phyloP scores from a whole-genome alignment of 805 yeast species.

The Ogataea parapolymorpha region DNA sequence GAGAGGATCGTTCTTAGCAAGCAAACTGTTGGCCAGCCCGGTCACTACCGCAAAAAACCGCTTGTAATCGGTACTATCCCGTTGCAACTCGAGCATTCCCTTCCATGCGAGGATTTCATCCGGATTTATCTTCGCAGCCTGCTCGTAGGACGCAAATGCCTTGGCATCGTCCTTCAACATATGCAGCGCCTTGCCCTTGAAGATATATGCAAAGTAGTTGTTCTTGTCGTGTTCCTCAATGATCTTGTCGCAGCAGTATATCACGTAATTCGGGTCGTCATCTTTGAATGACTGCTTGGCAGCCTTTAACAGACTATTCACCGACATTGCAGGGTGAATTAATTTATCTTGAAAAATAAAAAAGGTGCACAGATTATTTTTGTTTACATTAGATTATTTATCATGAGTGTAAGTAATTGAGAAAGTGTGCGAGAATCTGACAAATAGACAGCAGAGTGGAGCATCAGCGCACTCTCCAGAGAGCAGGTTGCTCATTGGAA shows the following conservation, averaged over 20 bases:
- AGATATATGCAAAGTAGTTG: constrained; percentile 64
- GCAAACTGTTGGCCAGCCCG: constrained; percentile 40
- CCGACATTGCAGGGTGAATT: constrained; percentile 9
- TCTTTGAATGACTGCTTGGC: constrained; percentile 51
- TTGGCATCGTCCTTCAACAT: constrained; percentile 35
- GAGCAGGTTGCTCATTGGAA: constrained; percentile 64
- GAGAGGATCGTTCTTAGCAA: constrained; percentile 41
- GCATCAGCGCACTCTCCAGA: constrained; percentile 42
- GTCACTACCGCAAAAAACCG: constrained; percentile 48
- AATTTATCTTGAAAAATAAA: neutral
- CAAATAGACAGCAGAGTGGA: constrained; percentile 1
- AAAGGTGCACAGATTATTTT: neutral
- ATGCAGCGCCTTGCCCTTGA: constrained; percentile 69
- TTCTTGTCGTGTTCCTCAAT: constrained; percentile 50
- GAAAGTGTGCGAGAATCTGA: neutral
- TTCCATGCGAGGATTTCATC: constrained; percentile 71
- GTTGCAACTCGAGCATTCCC: constrained; percentile 57
- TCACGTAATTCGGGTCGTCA: constrained; percentile 60
- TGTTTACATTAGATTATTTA: constrained; percentile 1
- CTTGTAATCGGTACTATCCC: constrained; percentile 35
- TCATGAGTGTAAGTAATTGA: neutral
- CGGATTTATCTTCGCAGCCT: constrained; percentile 50
- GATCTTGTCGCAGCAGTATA: constrained; percentile 53
- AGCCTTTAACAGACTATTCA: constrained; percentile 37
- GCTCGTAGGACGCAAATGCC: constrained; percentile 43